A percentile compares a stretch with the other conserved stretches of the same genome.
phyloP scores from a whole-genome alignment of 208 protist species.

The Tritrichomonas musculus region DNA sequence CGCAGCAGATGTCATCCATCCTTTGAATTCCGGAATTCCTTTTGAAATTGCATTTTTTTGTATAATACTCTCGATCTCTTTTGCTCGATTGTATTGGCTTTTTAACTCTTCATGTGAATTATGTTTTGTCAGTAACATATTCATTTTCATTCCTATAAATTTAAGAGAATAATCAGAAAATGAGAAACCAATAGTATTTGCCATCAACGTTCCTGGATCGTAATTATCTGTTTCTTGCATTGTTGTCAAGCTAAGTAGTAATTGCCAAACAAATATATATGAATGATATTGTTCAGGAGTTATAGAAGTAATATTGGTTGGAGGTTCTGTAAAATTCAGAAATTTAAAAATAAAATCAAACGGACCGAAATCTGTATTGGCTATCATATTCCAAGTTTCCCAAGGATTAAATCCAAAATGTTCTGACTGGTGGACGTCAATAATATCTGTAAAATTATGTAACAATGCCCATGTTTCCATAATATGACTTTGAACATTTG shows the following conservation, averaged over 20 bases:
- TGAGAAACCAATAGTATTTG: not conserved
- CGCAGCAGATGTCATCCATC: not conserved
- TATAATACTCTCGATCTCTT: not conserved
- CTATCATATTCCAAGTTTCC: not conserved
- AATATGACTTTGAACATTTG: not conserved
- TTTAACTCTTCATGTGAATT: not conserved
- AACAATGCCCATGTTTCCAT: not conserved
- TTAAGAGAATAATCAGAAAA: not conserved
- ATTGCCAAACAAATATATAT: not conserved
- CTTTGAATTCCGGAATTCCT: not conserved
- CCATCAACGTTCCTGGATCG: not conserved
- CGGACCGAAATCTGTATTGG: not conserved
- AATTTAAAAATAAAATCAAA: not conserved
- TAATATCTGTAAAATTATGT: not conserved
- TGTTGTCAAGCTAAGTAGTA: not conserved
- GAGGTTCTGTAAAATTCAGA: not conserved
- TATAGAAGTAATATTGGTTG: not conserved
- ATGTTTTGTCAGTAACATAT: not conserved
- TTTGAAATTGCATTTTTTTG: not conserved
- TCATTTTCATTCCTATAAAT: not conserved
- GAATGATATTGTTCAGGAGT: not conserved
- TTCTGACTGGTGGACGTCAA: not conserved
- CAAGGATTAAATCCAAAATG: not conserved
- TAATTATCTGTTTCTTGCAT: not conserved
- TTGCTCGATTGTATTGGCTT: not conserved